Evolutionary conservation across 2,329 filamentous ascomycete genomes (phyloP), one percentile per base, ranked within the genome.

Genomic region (Chaetoscypha palmicola): DNA sequence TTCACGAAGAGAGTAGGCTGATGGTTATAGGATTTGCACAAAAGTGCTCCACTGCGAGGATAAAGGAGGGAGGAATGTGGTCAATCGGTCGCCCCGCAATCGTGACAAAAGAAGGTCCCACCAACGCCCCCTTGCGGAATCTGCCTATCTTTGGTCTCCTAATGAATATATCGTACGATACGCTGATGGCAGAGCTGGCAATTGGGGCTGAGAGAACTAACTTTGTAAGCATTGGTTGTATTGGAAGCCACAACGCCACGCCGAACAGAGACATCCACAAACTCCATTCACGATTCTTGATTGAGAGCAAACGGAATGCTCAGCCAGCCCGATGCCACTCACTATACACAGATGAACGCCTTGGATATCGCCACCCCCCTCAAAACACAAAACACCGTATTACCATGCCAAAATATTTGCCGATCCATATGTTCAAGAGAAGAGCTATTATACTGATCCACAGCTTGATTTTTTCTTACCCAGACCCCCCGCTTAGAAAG

Each of bases 401-500:
- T 14, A 11, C 11, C 28, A 31, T 31, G 11, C 28, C 28, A 3
- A 31, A 31, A 3, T 31, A 28, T 8, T 12, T 28, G 8, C 24
- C 5, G 5, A 33, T 33, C 16, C 7, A 5, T 14, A 10, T 5
- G 7, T 33, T 33, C 9, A 33, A 33, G 5, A 5, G 8, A 8
- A 33, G 24, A 28, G 8, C 24, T 12, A 28, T 7, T 12, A 14
- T 14, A 4, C 12, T 9, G 28, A 31, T 3, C 28, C 12, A 10
- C 28, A 31, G 28, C 12, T 31, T 12, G 28, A 31, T 19, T 17
- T 19, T 20, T 37, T 22, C 7, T 37, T 24, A 47, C 26, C 30
- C 21, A 17, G 26, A 40, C 14, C 54, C 53, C 5, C 58, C 58
- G 38, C 56, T 53, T 39, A 90, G 66, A 58, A 90, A 90, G 64